Evolutionary conservation across 129 eudicot species (phyloP).

Genomic region (Solidago caesia): DNA sequence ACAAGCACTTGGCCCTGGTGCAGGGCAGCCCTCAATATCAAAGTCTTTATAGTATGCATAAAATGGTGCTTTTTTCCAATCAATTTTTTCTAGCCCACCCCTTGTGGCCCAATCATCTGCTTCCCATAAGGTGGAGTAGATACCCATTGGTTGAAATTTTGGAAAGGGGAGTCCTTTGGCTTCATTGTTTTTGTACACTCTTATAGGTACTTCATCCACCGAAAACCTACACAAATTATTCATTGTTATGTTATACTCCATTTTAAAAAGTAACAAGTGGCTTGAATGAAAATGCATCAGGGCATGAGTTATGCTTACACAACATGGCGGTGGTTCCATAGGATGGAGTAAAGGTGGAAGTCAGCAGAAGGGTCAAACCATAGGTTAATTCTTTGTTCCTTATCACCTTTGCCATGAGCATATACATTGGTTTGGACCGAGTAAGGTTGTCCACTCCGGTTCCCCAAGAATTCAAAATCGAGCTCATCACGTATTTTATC

Average conservation of each 20-base stretch:
- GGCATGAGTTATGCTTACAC: slow-evolving; percentile 12
- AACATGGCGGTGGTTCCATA: slow-evolving; percentile 19
- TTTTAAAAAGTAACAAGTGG: background rate
- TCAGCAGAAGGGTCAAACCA: slow-evolving; percentile 25
- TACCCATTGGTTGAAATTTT: slow-evolving; percentile 20
- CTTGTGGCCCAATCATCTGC: slow-evolving; percentile 27
- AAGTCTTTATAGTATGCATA: slow-evolving; percentile 25
- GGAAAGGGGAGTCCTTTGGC: slow-evolving; percentile 23
- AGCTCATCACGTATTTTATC: slow-evolving; percentile 23
- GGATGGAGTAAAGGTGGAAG: slow-evolving; percentile 18
- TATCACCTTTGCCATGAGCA: slow-evolving; percentile 23
- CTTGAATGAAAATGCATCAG: background rate
- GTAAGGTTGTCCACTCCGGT: slow-evolving; percentile 23
- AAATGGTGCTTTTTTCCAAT: slow-evolving; percentile 22
- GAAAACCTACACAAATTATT: slow-evolving; percentile 15
- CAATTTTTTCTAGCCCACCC: slow-evolving; percentile 21
- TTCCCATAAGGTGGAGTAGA: slow-evolving; percentile 24
- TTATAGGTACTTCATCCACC: slow-evolving; percentile 25
- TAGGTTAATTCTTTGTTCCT: slow-evolving; percentile 19
- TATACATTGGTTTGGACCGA: slow-evolving; percentile 23
- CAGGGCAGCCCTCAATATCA: slow-evolving; percentile 23
- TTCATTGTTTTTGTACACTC: slow-evolving; percentile 20
- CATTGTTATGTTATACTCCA: background rate
- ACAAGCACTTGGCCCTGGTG: slow-evolving; percentile 19
- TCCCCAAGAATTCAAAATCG: slow-evolving; percentile 20